Conservation (phyloP, 805 yeast species). For the Zygotorulaspora danielsina region DNA sequence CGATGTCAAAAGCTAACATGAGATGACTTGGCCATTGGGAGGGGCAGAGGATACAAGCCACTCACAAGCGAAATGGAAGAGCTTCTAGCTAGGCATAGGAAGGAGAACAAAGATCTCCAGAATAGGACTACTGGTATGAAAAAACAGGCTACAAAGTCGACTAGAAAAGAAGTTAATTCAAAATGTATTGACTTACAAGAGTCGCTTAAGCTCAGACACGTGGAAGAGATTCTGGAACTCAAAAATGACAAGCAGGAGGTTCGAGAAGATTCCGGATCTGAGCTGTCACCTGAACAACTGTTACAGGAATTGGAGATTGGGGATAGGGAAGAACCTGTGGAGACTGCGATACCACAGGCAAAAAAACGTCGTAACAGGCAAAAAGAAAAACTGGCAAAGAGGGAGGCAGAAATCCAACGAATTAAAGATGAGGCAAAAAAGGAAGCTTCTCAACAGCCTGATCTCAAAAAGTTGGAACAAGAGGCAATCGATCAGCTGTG, state of each 20-base stretch:
- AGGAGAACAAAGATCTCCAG: constrained; percentile 61
- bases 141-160: constrained; percentile 79
- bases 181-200: constrained; percentile 59
- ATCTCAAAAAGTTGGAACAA: constrained; percentile 66
- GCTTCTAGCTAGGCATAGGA: constrained; percentile 49
- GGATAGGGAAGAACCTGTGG: constrained; percentile 20
- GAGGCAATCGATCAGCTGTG: constrained; percentile 59
- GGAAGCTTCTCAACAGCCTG: constrained; percentile 66
- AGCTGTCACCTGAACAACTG: constrained; percentile 61
- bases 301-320: constrained; percentile 54
- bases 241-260: constrained; percentile 5
- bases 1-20: too few species aligned
- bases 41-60: too few species aligned
- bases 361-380: constrained; percentile 65
- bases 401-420: constrained; percentile 64
- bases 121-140: constrained; percentile 70
- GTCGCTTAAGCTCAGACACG: constrained; percentile 52
- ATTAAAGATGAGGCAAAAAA: constrained; percentile 61
- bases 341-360: constrained; percentile 16
- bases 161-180: constrained; percentile 58
- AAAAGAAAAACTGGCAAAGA: constrained; percentile 72
- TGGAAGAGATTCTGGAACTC: constrained; percentile 42
- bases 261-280: constrained; percentile 40
- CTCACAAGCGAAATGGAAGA: too few species aligned
- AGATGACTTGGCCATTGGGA: too few species aligned